These are phyloP conservation scores for Pythium dissotocum DNA, from an alignment of 352 stramenopile genomes.

Conservation along the genomic window DNA sequence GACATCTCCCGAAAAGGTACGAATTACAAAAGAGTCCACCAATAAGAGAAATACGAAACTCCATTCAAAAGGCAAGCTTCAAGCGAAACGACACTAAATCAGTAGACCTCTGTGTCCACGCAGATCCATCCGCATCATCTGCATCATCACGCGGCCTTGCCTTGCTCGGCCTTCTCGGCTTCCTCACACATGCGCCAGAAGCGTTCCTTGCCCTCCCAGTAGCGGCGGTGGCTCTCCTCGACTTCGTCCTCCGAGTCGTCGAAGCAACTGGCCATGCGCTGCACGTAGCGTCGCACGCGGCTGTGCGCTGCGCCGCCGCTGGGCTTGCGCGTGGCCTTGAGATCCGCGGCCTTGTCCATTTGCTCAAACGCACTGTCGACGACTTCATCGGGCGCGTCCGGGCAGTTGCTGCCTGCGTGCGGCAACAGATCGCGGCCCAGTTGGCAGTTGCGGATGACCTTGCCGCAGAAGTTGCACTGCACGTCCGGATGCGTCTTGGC, in stretches of 20 bases:
- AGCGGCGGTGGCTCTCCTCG: background rate
- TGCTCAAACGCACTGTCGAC: background rate
- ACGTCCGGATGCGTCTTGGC: slow-evolving; percentile 11
- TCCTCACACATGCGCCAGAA: background rate
- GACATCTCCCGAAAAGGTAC: background rate
- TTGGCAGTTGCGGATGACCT: slow-evolving; percentile 3
- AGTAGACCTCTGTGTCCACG: background rate
- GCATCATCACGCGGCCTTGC: too few species aligned
- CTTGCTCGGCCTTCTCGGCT: background rate
- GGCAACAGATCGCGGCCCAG: slow-evolving; percentile 2
- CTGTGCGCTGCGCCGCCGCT: background rate
- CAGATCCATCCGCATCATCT: background rate
- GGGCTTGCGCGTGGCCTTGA: background rate
- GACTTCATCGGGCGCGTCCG: background rate
- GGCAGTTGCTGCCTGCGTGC: background rate
- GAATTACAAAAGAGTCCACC: background rate
- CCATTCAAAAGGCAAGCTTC: background rate
- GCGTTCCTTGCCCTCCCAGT: background rate
- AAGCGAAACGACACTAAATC: background rate
- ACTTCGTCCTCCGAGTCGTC: background rate
- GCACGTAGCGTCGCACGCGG: background rate
- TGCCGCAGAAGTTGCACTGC: slow-evolving; percentile 4
- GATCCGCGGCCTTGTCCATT: background rate
- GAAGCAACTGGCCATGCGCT: background rate
- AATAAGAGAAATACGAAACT: background rate